A percentile compares a stretch with the other conserved stretches of the same genome.
phyloP scores from a whole-genome alignment of 2,329 filamentous ascomycete genomes.

The Botrytis cinerea region DNA sequence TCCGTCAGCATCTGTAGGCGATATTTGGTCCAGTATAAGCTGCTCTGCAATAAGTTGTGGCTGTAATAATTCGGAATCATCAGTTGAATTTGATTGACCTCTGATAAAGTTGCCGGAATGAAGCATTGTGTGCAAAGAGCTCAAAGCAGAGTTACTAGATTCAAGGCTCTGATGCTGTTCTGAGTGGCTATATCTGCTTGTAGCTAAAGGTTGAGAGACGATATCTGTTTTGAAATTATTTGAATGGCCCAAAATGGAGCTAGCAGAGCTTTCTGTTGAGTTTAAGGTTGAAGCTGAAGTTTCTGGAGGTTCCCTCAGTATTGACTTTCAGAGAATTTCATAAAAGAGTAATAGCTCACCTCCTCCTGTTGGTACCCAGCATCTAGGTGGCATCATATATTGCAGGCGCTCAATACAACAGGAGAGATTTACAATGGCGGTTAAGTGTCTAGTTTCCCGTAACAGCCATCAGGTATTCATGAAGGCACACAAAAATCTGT shows the following conservation, averaged over 20 bases:
- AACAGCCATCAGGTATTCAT: not conserved
- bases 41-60: not conserved
- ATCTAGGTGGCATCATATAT: not conserved
- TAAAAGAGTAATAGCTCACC: not conserved
- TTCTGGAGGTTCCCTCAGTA: not conserved
- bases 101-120: not conserved
- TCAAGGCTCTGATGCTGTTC: not conserved
- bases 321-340: not conserved
- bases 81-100: not conserved
- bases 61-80: not conserved
- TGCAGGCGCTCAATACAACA: not conserved
- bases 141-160: not conserved
- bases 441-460: not conserved
- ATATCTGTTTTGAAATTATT: not conserved
- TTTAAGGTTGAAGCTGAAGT: not conserved
- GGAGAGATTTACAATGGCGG: not conserved
- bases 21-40: not conserved
- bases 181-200: not conserved
- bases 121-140: conserved; percentile 5
- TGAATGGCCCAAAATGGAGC: not conserved
- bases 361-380: not conserved
- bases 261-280: not conserved
- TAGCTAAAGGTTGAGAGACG: not conserved
- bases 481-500: not conserved
- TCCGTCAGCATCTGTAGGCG: not conserved